Evolutionary conservation across 2,329 filamentous ascomycete species (phyloP), one percentile per base, ranked within the genome.

Genomic region (Chrysosporium queenslandicum): DNA sequence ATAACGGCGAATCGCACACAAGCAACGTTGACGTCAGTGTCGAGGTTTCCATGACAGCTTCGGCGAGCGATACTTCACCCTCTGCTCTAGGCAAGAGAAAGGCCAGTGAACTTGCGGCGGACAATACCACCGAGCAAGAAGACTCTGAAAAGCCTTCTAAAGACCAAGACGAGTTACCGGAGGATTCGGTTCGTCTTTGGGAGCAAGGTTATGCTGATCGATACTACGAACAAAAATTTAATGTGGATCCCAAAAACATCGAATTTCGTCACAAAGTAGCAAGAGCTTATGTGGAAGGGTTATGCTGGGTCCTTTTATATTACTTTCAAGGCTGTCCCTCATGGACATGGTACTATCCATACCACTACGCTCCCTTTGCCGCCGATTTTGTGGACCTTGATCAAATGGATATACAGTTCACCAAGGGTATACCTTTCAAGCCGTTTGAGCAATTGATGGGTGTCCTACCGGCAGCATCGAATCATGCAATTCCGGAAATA

Each of bases 261-360:
- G 86, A 82, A 48, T 97, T 97, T 68, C 86, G 91, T 50, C 85
- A 90, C 68, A 80, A 88, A 63, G 94, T 98, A 53, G 92, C 86
- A 32, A 80, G 82, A 50, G 81, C 87, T n/a, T 98, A 98, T 66
- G 89, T 91, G 11, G 89, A 97, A 73, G 92, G 92, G 32, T 78
- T 98, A 8, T 86, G 86, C 20, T 98, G 94, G 92, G 92, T 98
- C 36, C 74, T 98, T 47, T 76, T 90, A 32, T 98, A 98, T 70
- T 98, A 98, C 68, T 95, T 96, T 68, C 92, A 98, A 69, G 92
- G 92, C 23, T 98, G 92, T 62, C 89, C 92, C 20, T 96, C 89
- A 0, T 98, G 94, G 92, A 94, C 91, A 49, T 98, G 92, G 92
- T 98, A 92, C 67, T 98, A 96, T 64, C 92, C 92, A 0, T 94